These are phyloP conservation scores for Mucuna pruriens DNA, from an alignment of 306 rosid genomes.

Conservation along the genomic window DNA sequence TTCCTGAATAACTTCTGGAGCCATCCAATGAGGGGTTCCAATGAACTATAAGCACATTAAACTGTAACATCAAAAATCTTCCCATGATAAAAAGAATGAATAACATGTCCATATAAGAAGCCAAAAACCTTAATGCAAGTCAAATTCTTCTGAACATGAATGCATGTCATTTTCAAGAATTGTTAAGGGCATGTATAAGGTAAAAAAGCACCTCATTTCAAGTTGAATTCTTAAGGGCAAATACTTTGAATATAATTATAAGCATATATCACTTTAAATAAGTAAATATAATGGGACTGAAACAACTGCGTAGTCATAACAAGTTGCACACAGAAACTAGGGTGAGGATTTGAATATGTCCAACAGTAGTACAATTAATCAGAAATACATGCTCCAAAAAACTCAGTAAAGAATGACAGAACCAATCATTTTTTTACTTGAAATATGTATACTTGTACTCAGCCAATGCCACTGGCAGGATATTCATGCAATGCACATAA, in stretches of 20 bases:
- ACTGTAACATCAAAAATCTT: constrained; percentile 37
- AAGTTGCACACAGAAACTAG: constrained; percentile 12
- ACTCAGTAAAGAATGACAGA: background rate
- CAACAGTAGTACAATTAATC: constrained; percentile 8
- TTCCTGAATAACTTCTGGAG: constrained; percentile 99
- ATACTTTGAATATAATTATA: background rate
- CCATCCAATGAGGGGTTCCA: constrained; percentile 99
- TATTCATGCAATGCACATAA: background rate
- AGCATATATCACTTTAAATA: constrained; percentile 12
- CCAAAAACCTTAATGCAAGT: constrained; percentile 30
- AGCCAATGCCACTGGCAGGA: constrained; percentile 1
- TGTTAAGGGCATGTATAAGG: background rate
- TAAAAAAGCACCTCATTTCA: constrained; percentile 21
- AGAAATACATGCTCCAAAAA: constrained; percentile 34
- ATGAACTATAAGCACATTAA: constrained; percentile 74
- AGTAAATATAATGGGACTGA: constrained; percentile 19
- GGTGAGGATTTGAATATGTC: constrained; percentile 1
- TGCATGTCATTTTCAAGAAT: constrained; percentile 18
- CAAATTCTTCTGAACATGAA: constrained; percentile 9
- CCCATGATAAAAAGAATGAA: constrained; percentile 26
- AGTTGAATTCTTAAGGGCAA: constrained; percentile 9
- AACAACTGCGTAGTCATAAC: background rate
- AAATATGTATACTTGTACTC: background rate
- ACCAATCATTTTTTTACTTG: constrained; percentile 4
- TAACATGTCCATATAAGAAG: constrained; percentile 25